Evolutionary conservation across 75 land plant species (phyloP).

Genomic region (Chamaecyparis obtusa): DNA sequence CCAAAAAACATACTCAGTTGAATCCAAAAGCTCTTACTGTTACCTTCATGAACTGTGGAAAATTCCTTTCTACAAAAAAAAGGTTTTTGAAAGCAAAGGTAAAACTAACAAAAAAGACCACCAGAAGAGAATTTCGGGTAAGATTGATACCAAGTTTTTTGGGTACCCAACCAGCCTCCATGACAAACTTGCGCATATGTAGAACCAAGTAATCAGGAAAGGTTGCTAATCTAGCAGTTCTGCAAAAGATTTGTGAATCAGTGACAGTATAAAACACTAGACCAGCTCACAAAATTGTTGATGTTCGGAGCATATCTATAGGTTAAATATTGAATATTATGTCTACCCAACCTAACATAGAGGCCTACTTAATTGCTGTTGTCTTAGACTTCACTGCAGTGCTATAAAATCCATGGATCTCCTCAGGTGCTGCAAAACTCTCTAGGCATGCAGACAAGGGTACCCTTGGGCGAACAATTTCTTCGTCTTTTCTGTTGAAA

Average conservation of each 20-base stretch:
- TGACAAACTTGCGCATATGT: slow-evolving; percentile 96
- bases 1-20: too few relatives aligned
- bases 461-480: slow-evolving; percentile 94
- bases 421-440: slow-evolving; percentile 83
- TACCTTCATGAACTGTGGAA: too few relatives aligned
- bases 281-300: neutral
- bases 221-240: slow-evolving; percentile 84
- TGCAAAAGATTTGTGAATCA: slow-evolving; percentile 29
- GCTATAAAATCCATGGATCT: slow-evolving; percentile 91
- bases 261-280: neutral
- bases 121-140: neutral
- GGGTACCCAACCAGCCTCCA: slow-evolving; percentile 99
- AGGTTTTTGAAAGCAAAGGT: neutral
- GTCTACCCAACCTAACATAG: slow-evolving; percentile 3
- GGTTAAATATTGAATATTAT: neutral
- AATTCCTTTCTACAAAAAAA: neutral
- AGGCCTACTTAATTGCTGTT: slow-evolving; percentile 91
- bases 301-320: slow-evolving; percentile 7
- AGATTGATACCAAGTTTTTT: slow-evolving; percentile 78
- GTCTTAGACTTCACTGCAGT: slow-evolving; percentile 85
- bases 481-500: slow-evolving; percentile 34
- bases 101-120: neutral
- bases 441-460: slow-evolving; percentile 91
- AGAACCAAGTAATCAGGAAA: slow-evolving; percentile 95
- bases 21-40: too few relatives aligned